Percentiles rank a stretch among this genome's conserved stretches.
Conservation (phyloP, 2,329 filamentous ascomycete genomes). For the Diaporthe eres region DNA sequence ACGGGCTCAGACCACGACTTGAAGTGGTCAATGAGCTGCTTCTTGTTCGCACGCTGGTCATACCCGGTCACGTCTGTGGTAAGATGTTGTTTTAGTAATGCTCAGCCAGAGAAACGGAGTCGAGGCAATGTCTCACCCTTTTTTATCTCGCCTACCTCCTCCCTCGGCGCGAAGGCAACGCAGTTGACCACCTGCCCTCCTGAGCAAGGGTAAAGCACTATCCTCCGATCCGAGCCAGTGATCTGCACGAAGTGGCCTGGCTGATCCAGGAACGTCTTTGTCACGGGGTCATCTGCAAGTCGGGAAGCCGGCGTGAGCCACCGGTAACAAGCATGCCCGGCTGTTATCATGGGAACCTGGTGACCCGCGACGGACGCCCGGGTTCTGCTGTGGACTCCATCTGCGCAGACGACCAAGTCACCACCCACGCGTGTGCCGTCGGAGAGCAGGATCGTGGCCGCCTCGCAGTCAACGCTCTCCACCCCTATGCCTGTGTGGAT, state of each 20-base stretch:
- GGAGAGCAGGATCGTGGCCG: constrained; percentile 32
- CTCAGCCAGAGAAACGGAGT: too few species aligned
- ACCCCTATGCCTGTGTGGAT: constrained; percentile 32
- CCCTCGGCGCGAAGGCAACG: constrained; percentile 27
- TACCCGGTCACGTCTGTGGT: constrained; percentile 35
- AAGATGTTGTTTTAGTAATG: background rate
- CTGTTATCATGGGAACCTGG: constrained; percentile 21
- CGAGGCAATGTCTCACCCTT: constrained; percentile 1
- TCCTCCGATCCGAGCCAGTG: background rate
- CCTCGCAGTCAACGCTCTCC: constrained; percentile 28
- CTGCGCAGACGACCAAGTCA: constrained; percentile 38
- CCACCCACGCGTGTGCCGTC: constrained; percentile 37
- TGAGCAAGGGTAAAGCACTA: constrained; percentile 35
- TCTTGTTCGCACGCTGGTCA: constrained; percentile 39
- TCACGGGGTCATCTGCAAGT: constrained; percentile 23
- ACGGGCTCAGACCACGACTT: constrained; percentile 1
- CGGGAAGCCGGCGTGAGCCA: constrained; percentile 33
- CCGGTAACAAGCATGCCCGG: constrained; percentile 36
- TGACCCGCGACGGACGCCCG: constrained; percentile 18
- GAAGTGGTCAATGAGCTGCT: constrained; percentile 33
- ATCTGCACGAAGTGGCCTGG: constrained; percentile 34
- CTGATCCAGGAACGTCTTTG: constrained; percentile 20
- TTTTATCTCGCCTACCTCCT: constrained; percentile 39
- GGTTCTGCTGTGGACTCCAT: constrained; percentile 36
- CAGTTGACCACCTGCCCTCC: constrained; percentile 34